These are phyloP conservation scores for Capsella rubella DNA, from an alignment of 441 rosid genomes.

Conservation along the genomic window DNA sequence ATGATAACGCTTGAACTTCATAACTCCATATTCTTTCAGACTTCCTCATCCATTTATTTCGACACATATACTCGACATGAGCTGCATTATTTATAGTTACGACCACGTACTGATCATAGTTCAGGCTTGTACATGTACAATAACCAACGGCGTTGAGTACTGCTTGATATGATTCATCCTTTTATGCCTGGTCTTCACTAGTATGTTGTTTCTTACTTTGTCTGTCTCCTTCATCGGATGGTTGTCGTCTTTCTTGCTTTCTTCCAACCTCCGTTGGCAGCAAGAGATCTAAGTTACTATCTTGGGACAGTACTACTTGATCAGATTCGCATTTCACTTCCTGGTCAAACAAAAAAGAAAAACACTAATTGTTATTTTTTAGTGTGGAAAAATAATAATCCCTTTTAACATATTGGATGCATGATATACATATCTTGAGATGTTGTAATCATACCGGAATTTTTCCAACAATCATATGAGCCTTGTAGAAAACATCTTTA, in stretches of 20 bases:
- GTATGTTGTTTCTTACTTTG: conserved; percentile 41
- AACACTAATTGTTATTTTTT: background rate
- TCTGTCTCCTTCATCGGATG: conserved; percentile 37
- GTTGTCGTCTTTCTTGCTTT: conserved; percentile 40
- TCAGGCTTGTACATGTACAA: too few species aligned
- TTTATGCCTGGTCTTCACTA: conserved; percentile 30
- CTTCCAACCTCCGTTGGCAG: conserved; percentile 30
- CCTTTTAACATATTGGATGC: background rate
- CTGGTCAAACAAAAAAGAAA: conserved; percentile 11
- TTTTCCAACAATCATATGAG: conserved; percentile 68
- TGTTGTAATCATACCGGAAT: conserved; percentile 23
- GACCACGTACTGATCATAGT: too few species aligned
- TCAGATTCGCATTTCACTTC: conserved; percentile 28
- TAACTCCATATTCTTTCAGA: background rate
- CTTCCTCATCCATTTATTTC: too few species aligned
- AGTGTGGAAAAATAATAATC: background rate
- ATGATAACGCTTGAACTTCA: background rate
- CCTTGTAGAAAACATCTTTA: conserved; percentile 56
- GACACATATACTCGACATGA: too few species aligned
- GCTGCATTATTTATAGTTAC: too few species aligned
- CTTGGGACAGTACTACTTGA: conserved; percentile 6
- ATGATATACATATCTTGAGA: background rate
- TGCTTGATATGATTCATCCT: background rate
- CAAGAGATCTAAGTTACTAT: conserved; percentile 34
- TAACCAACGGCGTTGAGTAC: background rate